phyloP scores from a whole-genome alignment of 169 alveolate species.

The Eimeria zaria region DNA sequence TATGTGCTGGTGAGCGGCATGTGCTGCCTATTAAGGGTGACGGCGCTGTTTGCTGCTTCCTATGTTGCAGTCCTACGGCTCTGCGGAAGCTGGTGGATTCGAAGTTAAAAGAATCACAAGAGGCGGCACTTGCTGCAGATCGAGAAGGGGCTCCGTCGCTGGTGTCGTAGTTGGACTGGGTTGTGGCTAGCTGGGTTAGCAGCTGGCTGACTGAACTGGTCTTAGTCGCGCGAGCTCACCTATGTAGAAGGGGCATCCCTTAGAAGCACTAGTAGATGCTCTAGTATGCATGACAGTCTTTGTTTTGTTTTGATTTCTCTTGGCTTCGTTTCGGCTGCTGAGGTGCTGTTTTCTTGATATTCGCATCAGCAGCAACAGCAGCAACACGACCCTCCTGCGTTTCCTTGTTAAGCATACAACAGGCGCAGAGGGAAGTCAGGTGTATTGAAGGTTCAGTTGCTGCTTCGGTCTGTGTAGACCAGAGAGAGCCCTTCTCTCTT shows the following conservation, averaged over 20 bases:
- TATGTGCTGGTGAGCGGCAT: too few species aligned
- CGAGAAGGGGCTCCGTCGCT: not conserved
- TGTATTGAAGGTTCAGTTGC: not conserved
- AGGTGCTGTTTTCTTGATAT: not conserved
- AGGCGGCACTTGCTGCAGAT: slow-evolving; percentile 71
- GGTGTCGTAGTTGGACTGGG: not conserved
- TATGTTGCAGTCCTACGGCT: slow-evolving; percentile 17
- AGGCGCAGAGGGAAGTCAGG: slow-evolving; percentile 25
- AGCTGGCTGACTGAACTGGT: not conserved
- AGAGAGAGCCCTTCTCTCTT: not conserved
- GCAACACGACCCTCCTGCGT: slow-evolving; percentile 44
- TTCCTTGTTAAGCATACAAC: not conserved
- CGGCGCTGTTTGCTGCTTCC: not conserved
- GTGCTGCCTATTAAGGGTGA: too few species aligned
- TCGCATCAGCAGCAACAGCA: slow-evolving; percentile 7
- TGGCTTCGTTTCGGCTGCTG: slow-evolving; percentile 14
- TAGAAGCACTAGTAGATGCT: slow-evolving; percentile 6
- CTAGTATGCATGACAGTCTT: not conserved
- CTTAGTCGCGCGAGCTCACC: not conserved
- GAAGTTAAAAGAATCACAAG: slow-evolving; percentile 44
- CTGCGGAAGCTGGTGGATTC: slow-evolving; percentile 51
- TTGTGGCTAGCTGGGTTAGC: not conserved
- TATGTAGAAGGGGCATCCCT: not conserved
- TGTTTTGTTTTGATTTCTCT: not conserved
- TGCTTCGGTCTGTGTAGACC: not conserved